Evolutionary conservation across 2,329 filamentous ascomycete genomes (phyloP).

Genomic region (Xylariaceae sp.): DNA sequence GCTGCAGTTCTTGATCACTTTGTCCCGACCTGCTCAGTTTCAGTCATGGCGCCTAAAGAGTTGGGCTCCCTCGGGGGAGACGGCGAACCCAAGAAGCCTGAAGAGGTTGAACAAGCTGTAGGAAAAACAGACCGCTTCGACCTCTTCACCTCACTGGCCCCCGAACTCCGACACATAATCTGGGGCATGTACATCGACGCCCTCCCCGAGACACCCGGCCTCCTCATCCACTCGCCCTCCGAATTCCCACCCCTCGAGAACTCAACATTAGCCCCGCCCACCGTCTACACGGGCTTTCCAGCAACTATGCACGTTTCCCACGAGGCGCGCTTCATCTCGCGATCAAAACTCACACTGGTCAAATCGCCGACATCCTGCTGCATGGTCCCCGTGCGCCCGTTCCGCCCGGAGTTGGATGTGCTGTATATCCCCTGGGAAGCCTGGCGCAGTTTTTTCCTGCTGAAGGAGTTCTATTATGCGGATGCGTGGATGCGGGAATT

Average conservation of each 20-base stretch:
- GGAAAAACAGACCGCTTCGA: not conserved
- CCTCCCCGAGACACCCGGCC: not conserved
- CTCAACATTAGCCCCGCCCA: not conserved
- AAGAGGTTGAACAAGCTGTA: not conserved
- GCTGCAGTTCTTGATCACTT: not conserved
- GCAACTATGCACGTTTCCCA: not conserved
- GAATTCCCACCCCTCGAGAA: not conserved
- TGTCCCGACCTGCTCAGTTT: no score
- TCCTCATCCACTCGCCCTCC: not conserved
- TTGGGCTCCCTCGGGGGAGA: no score
- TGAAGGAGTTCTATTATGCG: conserved; percentile 4
- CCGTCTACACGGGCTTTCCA: not conserved
- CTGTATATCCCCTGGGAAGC: conserved; percentile 7
- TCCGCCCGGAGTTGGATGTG: not conserved
- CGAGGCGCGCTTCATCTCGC: not conserved
- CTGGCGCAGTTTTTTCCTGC: conserved; percentile 4
- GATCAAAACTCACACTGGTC: not conserved
- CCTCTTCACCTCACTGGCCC: not conserved
- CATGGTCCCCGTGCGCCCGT: conserved; percentile 6
- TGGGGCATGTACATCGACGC: not conserved
- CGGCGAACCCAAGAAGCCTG: no score
- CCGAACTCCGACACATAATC: not conserved
- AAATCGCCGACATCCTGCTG: not conserved
- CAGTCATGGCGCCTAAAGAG: no score
- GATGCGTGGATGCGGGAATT: not conserved